phyloP scores from a whole-genome alignment of 225 moss, liverwort and hornwort genomes.

The Sphagnum contortum region DNA sequence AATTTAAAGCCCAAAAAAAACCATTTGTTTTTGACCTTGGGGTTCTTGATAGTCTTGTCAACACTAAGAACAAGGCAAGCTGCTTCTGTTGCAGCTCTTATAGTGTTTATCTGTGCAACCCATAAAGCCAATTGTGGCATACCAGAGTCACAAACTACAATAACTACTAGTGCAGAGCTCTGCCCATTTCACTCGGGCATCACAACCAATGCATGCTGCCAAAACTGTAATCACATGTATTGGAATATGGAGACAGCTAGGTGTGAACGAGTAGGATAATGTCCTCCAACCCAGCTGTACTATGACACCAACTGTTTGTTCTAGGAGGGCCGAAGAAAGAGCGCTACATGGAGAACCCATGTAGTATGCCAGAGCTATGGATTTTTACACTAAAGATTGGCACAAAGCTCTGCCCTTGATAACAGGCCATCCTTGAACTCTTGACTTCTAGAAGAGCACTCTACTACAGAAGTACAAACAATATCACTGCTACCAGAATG shows the following conservation, averaged over 20 bases:
- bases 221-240: not conserved
- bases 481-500: not conserved
- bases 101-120: constrained; percentile 62
- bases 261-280: constrained; percentile 2
- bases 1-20: not conserved
- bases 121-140: not conserved
- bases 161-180: constrained; percentile 63
- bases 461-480: not conserved
- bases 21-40: constrained; percentile 18
- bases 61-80: constrained; percentile 48
- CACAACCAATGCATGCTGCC: not conserved
- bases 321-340: constrained; percentile 2
- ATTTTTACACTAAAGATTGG: not conserved
- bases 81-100: constrained; percentile 85
- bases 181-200: constrained; percentile 2
- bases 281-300: constrained; percentile 3
- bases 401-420: constrained; percentile 1
- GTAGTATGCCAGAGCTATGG: constrained; percentile 1
- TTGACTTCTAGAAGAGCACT: not conserved
- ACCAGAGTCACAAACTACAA: not conserved
- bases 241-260: constrained; percentile 12
- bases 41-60: constrained; percentile 57
- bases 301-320: constrained; percentile 6
- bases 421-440: not conserved
- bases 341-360: constrained; percentile 7